These are phyloP conservation scores for Cordyceps fumosorosea DNA, from an alignment of 2,329 filamentous ascomycete species.

Conservation along the genomic window DNA sequence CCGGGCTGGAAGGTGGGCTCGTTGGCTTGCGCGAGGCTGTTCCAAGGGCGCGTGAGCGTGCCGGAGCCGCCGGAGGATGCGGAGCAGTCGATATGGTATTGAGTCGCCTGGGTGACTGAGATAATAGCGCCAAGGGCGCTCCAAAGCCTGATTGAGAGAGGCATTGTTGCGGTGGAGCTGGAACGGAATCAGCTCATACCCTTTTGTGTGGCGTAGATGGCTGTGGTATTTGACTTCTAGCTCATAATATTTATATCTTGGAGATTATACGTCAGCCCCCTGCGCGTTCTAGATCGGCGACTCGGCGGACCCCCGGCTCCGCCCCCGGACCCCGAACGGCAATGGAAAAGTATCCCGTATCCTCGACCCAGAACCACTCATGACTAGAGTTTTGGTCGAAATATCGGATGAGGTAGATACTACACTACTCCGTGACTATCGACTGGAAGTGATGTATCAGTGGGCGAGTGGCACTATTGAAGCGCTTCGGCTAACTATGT, in stretches of 20 bases:
- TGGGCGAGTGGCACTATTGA: no score
- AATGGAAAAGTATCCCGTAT: not conserved
- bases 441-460: no score
- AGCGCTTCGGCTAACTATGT: no score
- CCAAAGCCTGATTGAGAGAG: no score
- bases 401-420: not conserved
- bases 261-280: no score
- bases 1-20: slow-evolving; percentile 15
- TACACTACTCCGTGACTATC: no score
- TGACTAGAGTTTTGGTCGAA: not conserved
- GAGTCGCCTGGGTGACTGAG: not conserved
- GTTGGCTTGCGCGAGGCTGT: slow-evolving; percentile 17
- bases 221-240: not conserved
- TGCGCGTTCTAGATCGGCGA: not conserved
- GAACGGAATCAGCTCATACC: not conserved
- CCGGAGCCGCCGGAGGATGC: slow-evolving; percentile 14
- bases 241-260: not conserved
- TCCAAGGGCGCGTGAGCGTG: slow-evolving; percentile 16
- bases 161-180: not conserved
- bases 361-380: not conserved
- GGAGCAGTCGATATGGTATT: slow-evolving; percentile 19
- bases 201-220: not conserved
- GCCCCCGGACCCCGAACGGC: not conserved
- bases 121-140: not conserved
- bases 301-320: not conserved